Conservation (phyloP, 2,329 filamentous ascomycete species). For the Paramyrothecium roridum region DNA sequence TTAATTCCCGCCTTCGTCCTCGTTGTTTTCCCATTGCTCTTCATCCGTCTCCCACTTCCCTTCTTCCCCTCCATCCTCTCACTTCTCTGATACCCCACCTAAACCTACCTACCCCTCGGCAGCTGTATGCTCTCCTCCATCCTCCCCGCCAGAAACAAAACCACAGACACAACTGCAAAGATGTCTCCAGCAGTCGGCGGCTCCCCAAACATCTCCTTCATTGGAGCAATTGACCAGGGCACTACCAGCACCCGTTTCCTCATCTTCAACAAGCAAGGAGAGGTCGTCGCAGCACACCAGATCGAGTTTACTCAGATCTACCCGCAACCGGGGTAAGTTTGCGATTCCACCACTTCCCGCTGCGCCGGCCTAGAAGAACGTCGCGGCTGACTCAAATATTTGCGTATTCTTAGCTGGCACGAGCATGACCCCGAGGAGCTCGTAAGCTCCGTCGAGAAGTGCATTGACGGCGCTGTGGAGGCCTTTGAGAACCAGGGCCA, state of each 20-base stretch:
- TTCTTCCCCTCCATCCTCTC: neutral
- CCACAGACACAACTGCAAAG: slow-evolving; percentile 24
- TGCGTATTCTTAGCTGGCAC: slow-evolving; percentile 61
- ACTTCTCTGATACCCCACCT: neutral
- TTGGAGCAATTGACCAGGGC: slow-evolving; percentile 77
- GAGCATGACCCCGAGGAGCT: slow-evolving; percentile 80
- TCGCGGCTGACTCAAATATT: no score
- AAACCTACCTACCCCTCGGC: slow-evolving; percentile 2
- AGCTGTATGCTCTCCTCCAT: slow-evolving; percentile 19
- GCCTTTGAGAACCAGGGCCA: slow-evolving; percentile 67
- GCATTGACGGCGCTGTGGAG: slow-evolving; percentile 71
- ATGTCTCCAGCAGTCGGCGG: slow-evolving; percentile 21
- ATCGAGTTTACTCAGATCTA: slow-evolving; percentile 74
- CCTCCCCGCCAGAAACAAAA: slow-evolving; percentile 13
- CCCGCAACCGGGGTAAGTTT: slow-evolving; percentile 66
- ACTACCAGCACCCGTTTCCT: slow-evolving; percentile 77
- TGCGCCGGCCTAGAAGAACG: neutral
- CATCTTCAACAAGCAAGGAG: slow-evolving; percentile 69
- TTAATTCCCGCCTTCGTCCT: slow-evolving; percentile 2
- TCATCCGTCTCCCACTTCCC: slow-evolving; percentile 3
- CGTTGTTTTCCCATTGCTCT: neutral
- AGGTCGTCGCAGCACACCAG: slow-evolving; percentile 70
- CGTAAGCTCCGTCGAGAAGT: slow-evolving; percentile 67
- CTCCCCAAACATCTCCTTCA: slow-evolving; percentile 41
- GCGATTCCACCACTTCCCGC: neutral